Conservation (phyloP, 768 basidiomycete species). For the Astraeus odoratus region DNA sequence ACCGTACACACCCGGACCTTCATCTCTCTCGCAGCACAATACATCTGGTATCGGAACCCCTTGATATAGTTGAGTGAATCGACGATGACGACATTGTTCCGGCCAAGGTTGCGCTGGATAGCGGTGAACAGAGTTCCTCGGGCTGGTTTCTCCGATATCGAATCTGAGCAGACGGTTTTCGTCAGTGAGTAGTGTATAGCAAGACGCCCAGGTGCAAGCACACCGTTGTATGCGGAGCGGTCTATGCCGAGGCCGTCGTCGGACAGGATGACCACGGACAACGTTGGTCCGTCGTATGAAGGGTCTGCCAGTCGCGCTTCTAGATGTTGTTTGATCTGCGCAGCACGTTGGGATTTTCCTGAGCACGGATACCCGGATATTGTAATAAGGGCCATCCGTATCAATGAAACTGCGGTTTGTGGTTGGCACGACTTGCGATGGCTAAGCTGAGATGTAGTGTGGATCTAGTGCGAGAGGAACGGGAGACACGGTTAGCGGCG, state of each 20-base stretch:
- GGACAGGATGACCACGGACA: constrained; percentile 49
- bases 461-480: no score
- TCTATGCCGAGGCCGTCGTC: constrained; percentile 65
- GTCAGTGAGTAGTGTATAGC: not conserved
- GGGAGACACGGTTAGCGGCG: no score
- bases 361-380: constrained; percentile 83
- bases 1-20: constrained; percentile 86
- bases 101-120: constrained; percentile 64
- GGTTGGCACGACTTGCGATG: no score
- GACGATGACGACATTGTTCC: constrained; percentile 76
- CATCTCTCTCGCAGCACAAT: constrained; percentile 88
- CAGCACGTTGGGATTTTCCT: constrained; percentile 75
- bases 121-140: constrained; percentile 79
- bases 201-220: constrained; percentile 11
- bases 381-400: constrained; percentile 83
- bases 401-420: no score
- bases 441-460: no score
- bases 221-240: constrained; percentile 71
- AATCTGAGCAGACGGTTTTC: constrained; percentile 39
- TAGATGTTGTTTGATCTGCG: constrained; percentile 55
- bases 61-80: constrained; percentile 98
- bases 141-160: constrained; percentile 81
- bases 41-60: constrained; percentile 96
- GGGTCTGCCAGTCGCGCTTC: constrained; percentile 42
- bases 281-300: constrained; percentile 44